Base-by-base conservation (phyloP, 2,329 filamentous ascomycete genomes). In the Fusarium siculi region DNA sequence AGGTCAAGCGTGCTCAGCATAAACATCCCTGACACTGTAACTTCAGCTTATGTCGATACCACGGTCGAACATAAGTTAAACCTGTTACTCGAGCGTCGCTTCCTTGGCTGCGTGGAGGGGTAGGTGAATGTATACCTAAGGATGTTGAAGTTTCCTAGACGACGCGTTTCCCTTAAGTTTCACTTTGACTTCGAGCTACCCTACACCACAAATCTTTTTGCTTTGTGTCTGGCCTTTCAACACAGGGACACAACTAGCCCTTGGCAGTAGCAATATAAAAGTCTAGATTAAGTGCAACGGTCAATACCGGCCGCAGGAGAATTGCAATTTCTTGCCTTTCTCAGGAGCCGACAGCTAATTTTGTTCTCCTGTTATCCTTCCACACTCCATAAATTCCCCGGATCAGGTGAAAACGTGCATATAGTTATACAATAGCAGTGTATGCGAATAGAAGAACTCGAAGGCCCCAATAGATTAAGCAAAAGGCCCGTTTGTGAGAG, bases 101-200 rank as follows among this genome's bases (percentile, higher is more conserved):
- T 39, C 28, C 39, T 19, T 32, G 28, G 42, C 16, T 61, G 40
- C 16, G 18, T 42, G 50, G 32, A n/a, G 36, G 28, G 25, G 23
- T 61, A n/a, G 30, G 37, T 43, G 23, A 30, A 16, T 47, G 49
- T 36, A 37, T 21, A 32, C 32, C 32, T 32, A 14, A 40, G 37
- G 37, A 55, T 32, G 46, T 57, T 60, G 30, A 62, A 58, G 57
- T 25, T 36, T 62, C 34, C 23, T 7, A 16, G 25, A 30, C 58
- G 49, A 56, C 62, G 54, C 54, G 57, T 42, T 56, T 43, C 37
- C 25, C 32, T 43, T 7, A 25, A 42, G 47, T 18, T 44, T 52
- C 39, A n/a, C 39, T 42, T 50, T 28, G 7, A 25, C 9, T 16
- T 28, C 10, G 4, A 19, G n/a, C 18, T 74, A 73, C 70, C 70